These are phyloP conservation scores for Cnidoscolus chayamansa DNA, from an alignment of 441 rosid genomes.

Conservation along the genomic window DNA sequence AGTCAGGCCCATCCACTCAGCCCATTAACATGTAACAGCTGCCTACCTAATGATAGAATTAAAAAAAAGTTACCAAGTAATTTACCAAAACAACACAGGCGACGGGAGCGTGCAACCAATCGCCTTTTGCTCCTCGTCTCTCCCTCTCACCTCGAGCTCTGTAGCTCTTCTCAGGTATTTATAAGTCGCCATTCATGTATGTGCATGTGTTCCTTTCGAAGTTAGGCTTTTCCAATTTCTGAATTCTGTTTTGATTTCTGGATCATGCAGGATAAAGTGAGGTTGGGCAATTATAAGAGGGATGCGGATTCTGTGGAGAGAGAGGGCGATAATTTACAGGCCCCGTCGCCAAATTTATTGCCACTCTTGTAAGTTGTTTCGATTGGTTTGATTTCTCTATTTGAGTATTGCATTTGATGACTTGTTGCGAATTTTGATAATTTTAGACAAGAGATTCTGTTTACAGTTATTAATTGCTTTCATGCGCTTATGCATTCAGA, in stretches of 20 bases:
- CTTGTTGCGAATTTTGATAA: neutral
- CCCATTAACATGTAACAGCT: no score
- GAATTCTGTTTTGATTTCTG: conserved; percentile 2
- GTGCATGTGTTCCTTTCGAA: neutral
- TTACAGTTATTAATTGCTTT: neutral
- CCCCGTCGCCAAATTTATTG: conserved; percentile 76
- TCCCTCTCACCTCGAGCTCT: conserved; percentile 85
- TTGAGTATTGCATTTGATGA: conserved; percentile 13
- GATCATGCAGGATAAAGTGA: conserved; percentile 68
- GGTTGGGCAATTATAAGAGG: conserved; percentile 83
- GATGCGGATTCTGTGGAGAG: conserved; percentile 63
- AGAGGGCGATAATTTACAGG: conserved; percentile 85
- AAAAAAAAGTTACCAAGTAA: no score
- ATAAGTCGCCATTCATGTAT: neutral
- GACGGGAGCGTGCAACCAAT: conserved; percentile 31
- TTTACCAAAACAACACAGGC: no score
- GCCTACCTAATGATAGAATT: no score
- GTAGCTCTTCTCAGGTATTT: conserved; percentile 89
- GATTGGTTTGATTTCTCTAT: conserved; percentile 8
- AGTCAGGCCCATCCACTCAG: no score
- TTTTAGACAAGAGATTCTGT: neutral
- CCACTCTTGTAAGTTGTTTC: conserved; percentile 59
- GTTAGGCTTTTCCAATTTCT: conserved; percentile 3
- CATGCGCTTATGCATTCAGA: neutral
- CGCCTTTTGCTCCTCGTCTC: conserved; percentile 68